phyloP scores from a whole-genome alignment of 768 basidiomycete genomes.

The Fomitopsis serialis region DNA sequence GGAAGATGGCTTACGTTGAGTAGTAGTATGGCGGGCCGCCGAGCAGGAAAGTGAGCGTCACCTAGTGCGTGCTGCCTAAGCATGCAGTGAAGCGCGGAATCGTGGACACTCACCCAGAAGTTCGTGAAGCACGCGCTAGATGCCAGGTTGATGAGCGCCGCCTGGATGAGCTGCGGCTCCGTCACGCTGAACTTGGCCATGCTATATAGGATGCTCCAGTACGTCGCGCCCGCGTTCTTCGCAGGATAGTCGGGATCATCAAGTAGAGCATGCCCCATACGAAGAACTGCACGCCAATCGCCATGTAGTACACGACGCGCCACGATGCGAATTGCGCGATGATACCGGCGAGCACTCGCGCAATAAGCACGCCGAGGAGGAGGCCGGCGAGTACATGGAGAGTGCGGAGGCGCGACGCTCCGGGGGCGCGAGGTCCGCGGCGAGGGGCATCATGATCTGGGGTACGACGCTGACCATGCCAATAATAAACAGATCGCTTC shows the following conservation, averaged over 20 bases:
- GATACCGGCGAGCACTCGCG: constrained; percentile 70
- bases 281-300: constrained; percentile 61
- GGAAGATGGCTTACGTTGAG: constrained; percentile 44
- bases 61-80: not conserved
- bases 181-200: constrained; percentile 77
- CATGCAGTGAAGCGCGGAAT: not conserved
- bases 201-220: constrained; percentile 62
- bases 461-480: constrained; percentile 70
- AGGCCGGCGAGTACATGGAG: constrained; percentile 65
- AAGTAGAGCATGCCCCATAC: constrained; percentile 57
- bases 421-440: constrained; percentile 78
- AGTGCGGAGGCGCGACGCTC: constrained; percentile 69
- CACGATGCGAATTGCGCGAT: constrained; percentile 69
- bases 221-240: constrained; percentile 61
- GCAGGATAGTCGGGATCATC: constrained; percentile 82
- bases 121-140: constrained; percentile 50
- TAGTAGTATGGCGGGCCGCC: constrained; percentile 72
- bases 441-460: constrained; percentile 69
- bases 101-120: constrained; percentile 29
- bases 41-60: constrained; percentile 74
- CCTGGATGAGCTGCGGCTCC: constrained; percentile 75
- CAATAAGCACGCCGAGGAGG: constrained; percentile 67
- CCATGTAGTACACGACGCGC: constrained; percentile 74
- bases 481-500: constrained; percentile 65
- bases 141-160: constrained; percentile 52